A percentile compares a stretch with the other conserved stretches of the same genome.
Evolutionary conservation across 2,329 filamentous ascomycete genomes (phyloP).

Genomic region (Tolypocladium album): DNA sequence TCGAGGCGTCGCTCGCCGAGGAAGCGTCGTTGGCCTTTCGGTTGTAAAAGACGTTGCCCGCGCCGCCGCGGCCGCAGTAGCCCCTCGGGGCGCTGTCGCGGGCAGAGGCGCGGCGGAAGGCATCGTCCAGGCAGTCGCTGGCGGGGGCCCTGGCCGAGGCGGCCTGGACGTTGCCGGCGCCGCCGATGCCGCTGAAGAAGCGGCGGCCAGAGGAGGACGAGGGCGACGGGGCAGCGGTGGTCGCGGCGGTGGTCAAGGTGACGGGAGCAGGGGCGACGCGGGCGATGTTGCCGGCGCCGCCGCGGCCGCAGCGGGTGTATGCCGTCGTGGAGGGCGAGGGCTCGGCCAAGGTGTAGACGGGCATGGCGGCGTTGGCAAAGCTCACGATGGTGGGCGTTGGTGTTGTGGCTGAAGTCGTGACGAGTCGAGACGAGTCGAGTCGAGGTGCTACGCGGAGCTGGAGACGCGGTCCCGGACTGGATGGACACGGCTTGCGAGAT

Average conservation of each 20-base stretch:
- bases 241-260: slow-evolving; percentile 32
- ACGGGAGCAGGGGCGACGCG: slow-evolving; percentile 28
- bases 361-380: background rate
- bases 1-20: slow-evolving; percentile 16
- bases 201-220: slow-evolving; percentile 26
- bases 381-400: background rate
- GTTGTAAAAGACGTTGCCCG: slow-evolving; percentile 56
- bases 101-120: slow-evolving; percentile 31
- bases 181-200: slow-evolving; percentile 58
- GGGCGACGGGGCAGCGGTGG: slow-evolving; percentile 28
- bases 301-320: slow-evolving; percentile 35
- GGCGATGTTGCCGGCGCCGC: slow-evolving; percentile 44
- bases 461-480: background rate
- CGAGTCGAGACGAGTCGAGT: too few species aligned
- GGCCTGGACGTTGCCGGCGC: slow-evolving; percentile 51
- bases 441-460: background rate
- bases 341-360: background rate
- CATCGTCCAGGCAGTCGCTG: slow-evolving; percentile 40
- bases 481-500: background rate
- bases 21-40: slow-evolving; percentile 22
- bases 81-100: slow-evolving; percentile 36
- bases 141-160: slow-evolving; percentile 24
- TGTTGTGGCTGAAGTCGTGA: background rate
- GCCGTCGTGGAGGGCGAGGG: background rate
- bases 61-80: slow-evolving; percentile 56